phyloP scores from a whole-genome alignment of 2,329 filamentous ascomycete genomes.

The Monilinia polystroma region DNA sequence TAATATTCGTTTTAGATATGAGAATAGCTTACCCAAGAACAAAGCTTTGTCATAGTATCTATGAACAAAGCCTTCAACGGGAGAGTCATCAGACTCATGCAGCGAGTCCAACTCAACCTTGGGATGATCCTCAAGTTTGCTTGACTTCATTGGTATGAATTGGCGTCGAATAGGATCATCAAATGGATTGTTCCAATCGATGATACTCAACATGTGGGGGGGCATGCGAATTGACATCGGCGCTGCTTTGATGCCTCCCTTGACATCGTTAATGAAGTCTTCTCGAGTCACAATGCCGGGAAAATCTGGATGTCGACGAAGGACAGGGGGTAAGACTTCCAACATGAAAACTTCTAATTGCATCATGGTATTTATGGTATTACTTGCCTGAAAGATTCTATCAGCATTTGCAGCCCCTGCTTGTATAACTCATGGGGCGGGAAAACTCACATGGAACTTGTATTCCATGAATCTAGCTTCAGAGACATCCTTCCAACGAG shows the following conservation, averaged over 20 bases:
- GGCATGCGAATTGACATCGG: constrained; percentile 62
- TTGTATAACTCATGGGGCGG: background rate
- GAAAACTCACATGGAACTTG: constrained; percentile 53
- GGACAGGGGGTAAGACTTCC: constrained; percentile 49
- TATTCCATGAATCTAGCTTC: constrained; percentile 52
- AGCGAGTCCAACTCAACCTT: constrained; percentile 56
- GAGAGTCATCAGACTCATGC: constrained; percentile 56
- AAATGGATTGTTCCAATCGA: constrained; percentile 59
- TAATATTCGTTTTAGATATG: background rate
- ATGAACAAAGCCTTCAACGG: constrained; percentile 58
- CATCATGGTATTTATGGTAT: constrained; percentile 13
- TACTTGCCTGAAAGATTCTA: background rate
- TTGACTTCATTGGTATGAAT: constrained; percentile 57
- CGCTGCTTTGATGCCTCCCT: constrained; percentile 51
- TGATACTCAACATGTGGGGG: constrained; percentile 58
- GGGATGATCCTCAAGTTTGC: constrained; percentile 54
- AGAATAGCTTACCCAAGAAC: constrained; percentile 52
- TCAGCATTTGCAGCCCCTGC: background rate
- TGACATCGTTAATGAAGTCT: constrained; percentile 55
- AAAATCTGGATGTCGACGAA: constrained; percentile 45
- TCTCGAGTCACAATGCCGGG: constrained; percentile 47
- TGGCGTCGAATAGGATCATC: constrained; percentile 60
- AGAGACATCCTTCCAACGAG: constrained; percentile 50
- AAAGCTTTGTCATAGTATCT: constrained; percentile 64
- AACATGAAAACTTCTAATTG: constrained; percentile 50